These are phyloP conservation scores for Gautieria morchelliformis DNA, from an alignment of 768 basidiomycete genomes.

Conservation along the genomic window DNA sequence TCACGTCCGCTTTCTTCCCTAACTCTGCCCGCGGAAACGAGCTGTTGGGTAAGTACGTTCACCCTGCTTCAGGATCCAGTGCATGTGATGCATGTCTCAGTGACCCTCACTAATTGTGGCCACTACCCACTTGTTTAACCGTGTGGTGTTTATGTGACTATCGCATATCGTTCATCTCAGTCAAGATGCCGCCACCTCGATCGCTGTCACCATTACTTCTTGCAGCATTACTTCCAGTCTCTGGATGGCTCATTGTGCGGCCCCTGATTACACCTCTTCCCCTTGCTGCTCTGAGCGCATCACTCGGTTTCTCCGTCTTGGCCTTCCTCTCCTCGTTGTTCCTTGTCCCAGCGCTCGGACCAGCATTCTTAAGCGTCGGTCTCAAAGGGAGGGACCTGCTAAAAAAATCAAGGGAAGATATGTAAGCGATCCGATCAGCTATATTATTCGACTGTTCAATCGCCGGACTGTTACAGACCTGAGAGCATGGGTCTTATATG, in stretches of 20 bases:
- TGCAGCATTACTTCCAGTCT: conserved; percentile 54
- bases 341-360: conserved; percentile 76
- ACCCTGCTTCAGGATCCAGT: too few relatives aligned
- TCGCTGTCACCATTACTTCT: conserved; percentile 41
- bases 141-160: too few relatives aligned
- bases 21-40: too few relatives aligned
- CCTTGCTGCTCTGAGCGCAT: conserved; percentile 66
- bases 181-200: conserved; percentile 25
- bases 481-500: conserved; percentile 91
- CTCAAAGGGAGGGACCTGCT: conserved; percentile 82
- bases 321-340: conserved; percentile 70
- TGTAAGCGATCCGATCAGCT: conserved; percentile 34
- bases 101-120: too few relatives aligned
- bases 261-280: conserved; percentile 64
- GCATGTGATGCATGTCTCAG: too few relatives aligned
- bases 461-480: conserved; percentile 43
- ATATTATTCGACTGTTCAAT: too few relatives aligned
- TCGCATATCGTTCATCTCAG: not conserved
- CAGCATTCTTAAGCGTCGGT: conserved; percentile 70
- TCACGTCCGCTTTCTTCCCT: too few relatives aligned
- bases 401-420: conserved; percentile 65
- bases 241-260: conserved; percentile 62
- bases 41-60: too few relatives aligned
- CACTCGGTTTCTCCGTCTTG: conserved; percentile 74
- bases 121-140: too few relatives aligned